These are phyloP conservation scores for Ustilago vetiveriae DNA, from an alignment of 1,284 basidiomycete species.

Conservation along the genomic window DNA sequence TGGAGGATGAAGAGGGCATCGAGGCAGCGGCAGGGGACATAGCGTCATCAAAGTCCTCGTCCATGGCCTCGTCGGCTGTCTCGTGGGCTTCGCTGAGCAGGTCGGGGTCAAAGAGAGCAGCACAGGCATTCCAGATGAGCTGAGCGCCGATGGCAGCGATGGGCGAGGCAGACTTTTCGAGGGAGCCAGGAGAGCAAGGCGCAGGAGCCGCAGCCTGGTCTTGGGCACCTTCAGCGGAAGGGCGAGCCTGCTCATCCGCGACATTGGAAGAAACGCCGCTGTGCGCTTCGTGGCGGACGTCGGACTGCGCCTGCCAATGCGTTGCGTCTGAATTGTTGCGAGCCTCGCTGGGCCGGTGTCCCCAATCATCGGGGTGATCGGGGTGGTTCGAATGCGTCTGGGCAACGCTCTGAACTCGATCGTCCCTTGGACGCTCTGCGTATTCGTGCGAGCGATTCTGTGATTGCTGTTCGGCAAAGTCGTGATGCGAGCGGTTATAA, in stretches of 20 bases:
- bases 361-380: slow-evolving; percentile 11
- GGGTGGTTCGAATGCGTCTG: slow-evolving; percentile 3
- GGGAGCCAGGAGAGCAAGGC: slow-evolving; percentile 54
- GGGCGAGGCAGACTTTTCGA: slow-evolving; percentile 59
- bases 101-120: slow-evolving; percentile 50
- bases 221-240: slow-evolving; percentile 3
- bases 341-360: slow-evolving; percentile 5
- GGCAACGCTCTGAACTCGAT: slow-evolving; percentile 1
- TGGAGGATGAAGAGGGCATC: slow-evolving; percentile 38
- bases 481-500: slow-evolving; percentile 5
- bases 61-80: slow-evolving; percentile 32
- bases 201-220: slow-evolving; percentile 37
- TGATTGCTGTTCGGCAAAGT: slow-evolving; percentile 5
- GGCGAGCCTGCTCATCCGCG: neutral
- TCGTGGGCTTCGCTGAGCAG: slow-evolving; percentile 34
- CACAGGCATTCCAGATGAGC: slow-evolving; percentile 60
- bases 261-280: neutral
- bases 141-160: slow-evolving; percentile 62
- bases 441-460: slow-evolving; percentile 9
- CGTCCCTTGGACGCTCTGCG: slow-evolving; percentile 11
- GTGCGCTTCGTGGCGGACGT: slow-evolving; percentile 5
- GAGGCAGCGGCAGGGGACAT: slow-evolving; percentile 34
- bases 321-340: slow-evolving; percentile 1
- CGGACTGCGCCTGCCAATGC: slow-evolving; percentile 17
- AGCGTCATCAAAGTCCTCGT: slow-evolving; percentile 28